Conservation (phyloP, 1,139 yeast species). For the Scheffersomyces quercinus region DNA sequence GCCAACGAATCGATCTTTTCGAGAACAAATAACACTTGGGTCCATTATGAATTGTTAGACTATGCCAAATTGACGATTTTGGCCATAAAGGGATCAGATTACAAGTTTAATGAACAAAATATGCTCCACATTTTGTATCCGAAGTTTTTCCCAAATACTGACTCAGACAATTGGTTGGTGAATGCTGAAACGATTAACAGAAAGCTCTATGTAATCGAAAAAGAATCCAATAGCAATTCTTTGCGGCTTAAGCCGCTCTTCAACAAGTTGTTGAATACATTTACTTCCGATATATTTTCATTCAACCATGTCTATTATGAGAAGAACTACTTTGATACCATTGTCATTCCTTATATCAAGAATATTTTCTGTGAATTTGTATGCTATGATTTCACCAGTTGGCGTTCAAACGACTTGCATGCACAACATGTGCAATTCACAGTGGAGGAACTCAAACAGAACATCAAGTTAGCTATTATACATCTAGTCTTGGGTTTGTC, state of each 20-base stretch:
- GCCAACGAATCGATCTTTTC: constrained; percentile 17
- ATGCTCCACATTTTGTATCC: constrained; percentile 50
- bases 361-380: constrained; percentile 34
- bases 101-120: constrained; percentile 42
- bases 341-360: constrained; percentile 32
- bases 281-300: constrained; percentile 21
- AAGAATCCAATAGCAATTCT: constrained; percentile 6
- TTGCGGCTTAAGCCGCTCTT: constrained; percentile 20
- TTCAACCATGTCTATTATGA: constrained; percentile 23
- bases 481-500: constrained; percentile 29
- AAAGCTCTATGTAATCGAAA: constrained; percentile 7
- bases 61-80: constrained; percentile 42
- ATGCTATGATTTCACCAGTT: constrained; percentile 20
- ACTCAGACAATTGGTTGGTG: constrained; percentile 46
- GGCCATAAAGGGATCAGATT: constrained; percentile 45
- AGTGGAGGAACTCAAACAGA: constrained; percentile 11
- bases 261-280: constrained; percentile 16
- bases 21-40: constrained; percentile 29
- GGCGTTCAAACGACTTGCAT: constrained; percentile 13
- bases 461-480: constrained; percentile 27
- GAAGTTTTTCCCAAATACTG: constrained; percentile 46
- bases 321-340: constrained; percentile 30
- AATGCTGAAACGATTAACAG: constrained; percentile 20
- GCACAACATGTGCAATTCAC: constrained; percentile 7
- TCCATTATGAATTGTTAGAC: constrained; percentile 37